Base-by-base conservation (phyloP, 2,329 filamentous ascomycete genomes). In the Trichoderma koningiopsis region DNA sequence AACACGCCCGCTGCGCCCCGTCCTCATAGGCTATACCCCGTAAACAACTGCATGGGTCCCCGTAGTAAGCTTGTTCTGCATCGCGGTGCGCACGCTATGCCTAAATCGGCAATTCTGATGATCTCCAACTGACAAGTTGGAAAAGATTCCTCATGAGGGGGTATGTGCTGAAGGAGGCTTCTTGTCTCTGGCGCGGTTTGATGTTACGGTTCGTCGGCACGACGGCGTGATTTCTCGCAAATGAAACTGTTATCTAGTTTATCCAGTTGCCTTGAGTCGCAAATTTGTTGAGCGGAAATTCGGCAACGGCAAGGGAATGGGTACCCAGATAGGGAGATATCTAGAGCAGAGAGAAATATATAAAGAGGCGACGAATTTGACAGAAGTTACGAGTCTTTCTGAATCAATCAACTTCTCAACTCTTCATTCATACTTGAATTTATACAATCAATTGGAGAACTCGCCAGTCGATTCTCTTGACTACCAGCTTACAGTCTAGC, bases 71-170 rank as follows among this genome's bases (percentile, higher is more conserved):
- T 33, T 37, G 31, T 53, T 14, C 14, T 24, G 27, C 60, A 24
- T 24, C 60, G 24, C n/a, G 27, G 11, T 49, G 31, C 29, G 33
- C 11, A 33, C 27, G 14, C 53, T 31, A 55, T 64, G 29, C 56
- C 56, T 35, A 53, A 60, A 43, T 40, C 33, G 65, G 65, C 22
- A 68, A 68, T 68, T 68, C 27, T 68, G 65, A 68, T 68, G 49
- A 68, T 53, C 57, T 27, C 55, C 40, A 40, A 31, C 24, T 27
- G 19, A 27, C 22, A 31, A 35, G 37, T 29, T 47, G 29, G 7
- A 53, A 59, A 59, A 67, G 56, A 67, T 67, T 67, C 55, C 64
- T 67, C 64, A 59, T 47, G 52, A 57, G 52, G 62, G 56, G 56
- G 62, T 22, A 33, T 19, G 22, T 43, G 43, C 29, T 56, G 53